These are phyloP conservation scores for Dryas octopetala DNA, from an alignment of 306 rosid genomes.

Conservation along the genomic window DNA sequence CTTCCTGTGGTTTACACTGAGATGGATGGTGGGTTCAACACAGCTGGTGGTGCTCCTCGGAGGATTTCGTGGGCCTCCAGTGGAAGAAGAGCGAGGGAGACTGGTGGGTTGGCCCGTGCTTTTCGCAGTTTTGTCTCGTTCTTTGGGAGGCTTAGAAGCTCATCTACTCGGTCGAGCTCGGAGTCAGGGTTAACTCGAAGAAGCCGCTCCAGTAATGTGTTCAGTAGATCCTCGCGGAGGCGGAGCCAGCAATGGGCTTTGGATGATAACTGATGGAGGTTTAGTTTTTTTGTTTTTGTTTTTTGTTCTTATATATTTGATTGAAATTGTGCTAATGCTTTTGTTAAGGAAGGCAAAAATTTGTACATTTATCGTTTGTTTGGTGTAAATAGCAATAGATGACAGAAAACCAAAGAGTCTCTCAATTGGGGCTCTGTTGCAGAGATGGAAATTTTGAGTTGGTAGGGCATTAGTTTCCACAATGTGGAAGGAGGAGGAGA, in stretches of 20 bases:
- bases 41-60: conserved; percentile 46
- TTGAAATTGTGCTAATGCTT: conserved; percentile 17
- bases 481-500: conserved; percentile 11
- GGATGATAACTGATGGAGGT: conserved; percentile 37
- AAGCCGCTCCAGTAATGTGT: conserved; percentile 35
- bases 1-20: conserved; percentile 76
- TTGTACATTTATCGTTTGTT: conserved; percentile 22
- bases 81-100: conserved; percentile 50
- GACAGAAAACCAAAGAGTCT: conserved; percentile 25
- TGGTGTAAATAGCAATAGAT: conserved; percentile 44
- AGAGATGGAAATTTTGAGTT: conserved; percentile 27
- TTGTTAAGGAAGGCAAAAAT: conserved; percentile 21
- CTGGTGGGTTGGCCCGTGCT: conserved; percentile 43
- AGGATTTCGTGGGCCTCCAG: conserved; percentile 53
- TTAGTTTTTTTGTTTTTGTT: neutral
- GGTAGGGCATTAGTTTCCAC: conserved; percentile 14
- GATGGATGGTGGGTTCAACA: conserved; percentile 74
- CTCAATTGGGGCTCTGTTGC: conserved; percentile 19
- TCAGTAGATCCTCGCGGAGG: conserved; percentile 44
- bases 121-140: conserved; percentile 45
- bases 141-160: conserved; percentile 45
- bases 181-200: conserved; percentile 20
- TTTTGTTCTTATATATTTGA: neutral
- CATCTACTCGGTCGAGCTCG: conserved; percentile 40
- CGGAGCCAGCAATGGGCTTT: conserved; percentile 33